Evolutionary conservation across 2,329 filamentous ascomycete genomes (phyloP).

Genomic region (Nannizzia gypsea): DNA sequence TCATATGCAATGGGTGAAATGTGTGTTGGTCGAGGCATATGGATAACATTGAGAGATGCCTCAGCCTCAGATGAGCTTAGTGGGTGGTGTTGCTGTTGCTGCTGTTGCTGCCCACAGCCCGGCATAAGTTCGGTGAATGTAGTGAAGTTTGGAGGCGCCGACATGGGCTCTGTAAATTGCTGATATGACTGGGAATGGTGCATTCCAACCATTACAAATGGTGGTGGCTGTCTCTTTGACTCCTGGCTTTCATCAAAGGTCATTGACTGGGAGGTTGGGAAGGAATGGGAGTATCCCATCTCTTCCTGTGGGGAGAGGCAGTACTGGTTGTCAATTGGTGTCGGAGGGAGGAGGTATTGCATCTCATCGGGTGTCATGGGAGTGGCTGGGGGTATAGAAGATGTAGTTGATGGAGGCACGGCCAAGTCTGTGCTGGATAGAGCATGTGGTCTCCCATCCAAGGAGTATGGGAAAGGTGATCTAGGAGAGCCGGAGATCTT

Average conservation of each 20-base stretch:
- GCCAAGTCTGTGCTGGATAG: slow-evolving; percentile 22
- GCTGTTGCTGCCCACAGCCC: slow-evolving; percentile 15
- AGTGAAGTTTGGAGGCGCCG: slow-evolving; percentile 22
- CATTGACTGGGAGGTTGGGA: slow-evolving; percentile 25
- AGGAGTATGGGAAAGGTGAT: slow-evolving; percentile 37
- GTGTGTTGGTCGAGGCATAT: slow-evolving; percentile 24
- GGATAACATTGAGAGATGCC: slow-evolving; percentile 23
- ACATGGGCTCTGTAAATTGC: slow-evolving; percentile 22
- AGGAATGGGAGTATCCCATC: slow-evolving; percentile 21
- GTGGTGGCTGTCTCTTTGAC: background rate
- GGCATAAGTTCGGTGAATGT: slow-evolving; percentile 1
- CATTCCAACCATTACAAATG: slow-evolving; percentile 3
- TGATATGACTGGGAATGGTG: background rate
- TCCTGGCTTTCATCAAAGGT: background rate
- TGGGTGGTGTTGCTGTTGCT: slow-evolving; percentile 22
- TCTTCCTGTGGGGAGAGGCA: slow-evolving; percentile 26
- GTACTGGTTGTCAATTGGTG: slow-evolving; percentile 29
- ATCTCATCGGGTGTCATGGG: slow-evolving; percentile 34
- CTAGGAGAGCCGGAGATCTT: slow-evolving; percentile 36
- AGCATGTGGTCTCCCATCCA: slow-evolving; percentile 30
- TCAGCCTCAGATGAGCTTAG: slow-evolving; percentile 27
- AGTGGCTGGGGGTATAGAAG: slow-evolving; percentile 31
- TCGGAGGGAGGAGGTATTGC: slow-evolving; percentile 30
- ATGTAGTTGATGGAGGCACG: slow-evolving; percentile 25
- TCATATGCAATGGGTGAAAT: slow-evolving; percentile 31